Evolutionary conservation across 768 basidiomycete species (phyloP).

Genomic region (Boletus eberwhitei): DNA sequence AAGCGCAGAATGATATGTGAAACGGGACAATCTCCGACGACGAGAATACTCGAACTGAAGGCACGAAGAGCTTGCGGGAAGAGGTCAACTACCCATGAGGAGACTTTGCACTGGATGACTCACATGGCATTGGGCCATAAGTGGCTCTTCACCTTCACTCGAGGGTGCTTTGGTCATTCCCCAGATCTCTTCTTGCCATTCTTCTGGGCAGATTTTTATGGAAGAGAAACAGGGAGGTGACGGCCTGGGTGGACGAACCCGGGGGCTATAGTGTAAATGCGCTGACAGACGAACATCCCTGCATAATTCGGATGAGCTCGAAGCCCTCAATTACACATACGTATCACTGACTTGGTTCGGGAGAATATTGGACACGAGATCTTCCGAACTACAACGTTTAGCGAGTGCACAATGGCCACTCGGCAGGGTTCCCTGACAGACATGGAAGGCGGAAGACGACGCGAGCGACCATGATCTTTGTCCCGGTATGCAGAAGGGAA

Average conservation of each 20-base stretch:
- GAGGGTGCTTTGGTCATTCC: constrained; percentile 17
- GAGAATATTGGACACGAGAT: constrained; percentile 17
- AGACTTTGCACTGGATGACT: neutral
- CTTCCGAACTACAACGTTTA: constrained; percentile 26
- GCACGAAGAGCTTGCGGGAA: constrained; percentile 53
- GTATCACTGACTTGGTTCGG: constrained; percentile 20
- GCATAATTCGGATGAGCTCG: constrained; percentile 1
- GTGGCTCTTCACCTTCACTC: constrained; percentile 4
- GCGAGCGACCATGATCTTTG: constrained; percentile 13
- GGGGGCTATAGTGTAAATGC: constrained; percentile 25
- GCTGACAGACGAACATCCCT: constrained; percentile 26
- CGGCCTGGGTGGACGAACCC: constrained; percentile 32
- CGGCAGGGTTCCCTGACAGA: constrained; percentile 23
- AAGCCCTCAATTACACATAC: neutral
- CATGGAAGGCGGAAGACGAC: constrained; percentile 32
- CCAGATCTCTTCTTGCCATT: constrained; percentile 35
- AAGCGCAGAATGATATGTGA: constrained; percentile 59
- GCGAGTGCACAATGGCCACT: constrained; percentile 23
- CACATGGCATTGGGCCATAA: constrained; percentile 31
- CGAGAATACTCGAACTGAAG: constrained; percentile 56
- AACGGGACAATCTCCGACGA: constrained; percentile 59
- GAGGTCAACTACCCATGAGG: neutral
- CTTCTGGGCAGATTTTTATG: constrained; percentile 29
- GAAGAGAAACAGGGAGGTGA: constrained; percentile 22
- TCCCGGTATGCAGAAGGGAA: constrained; percentile 30